Evolutionary conservation across 2,329 filamentous ascomycete species (phyloP).

Genomic region (Fusarium drepaniforme): DNA sequence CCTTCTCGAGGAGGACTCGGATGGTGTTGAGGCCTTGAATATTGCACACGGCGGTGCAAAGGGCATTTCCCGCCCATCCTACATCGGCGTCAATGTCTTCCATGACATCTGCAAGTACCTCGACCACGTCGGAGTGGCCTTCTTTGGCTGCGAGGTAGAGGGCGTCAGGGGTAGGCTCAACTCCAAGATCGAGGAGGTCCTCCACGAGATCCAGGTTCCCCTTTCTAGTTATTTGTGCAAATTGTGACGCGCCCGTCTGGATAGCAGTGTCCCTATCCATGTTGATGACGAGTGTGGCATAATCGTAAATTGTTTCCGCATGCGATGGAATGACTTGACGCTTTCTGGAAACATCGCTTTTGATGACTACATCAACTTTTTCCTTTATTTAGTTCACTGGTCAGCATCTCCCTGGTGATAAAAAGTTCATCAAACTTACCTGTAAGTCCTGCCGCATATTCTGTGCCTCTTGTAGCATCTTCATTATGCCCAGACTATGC

Average conservation of each 20-base stretch:
- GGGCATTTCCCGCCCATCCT: neutral
- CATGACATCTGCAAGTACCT: neutral
- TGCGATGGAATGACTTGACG: neutral
- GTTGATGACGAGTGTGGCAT: neutral
- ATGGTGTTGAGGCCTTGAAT: neutral
- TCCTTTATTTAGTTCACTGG: neutral
- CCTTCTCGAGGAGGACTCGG: neutral
- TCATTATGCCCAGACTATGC: neutral
- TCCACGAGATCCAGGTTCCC: neutral
- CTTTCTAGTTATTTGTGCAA: neutral
- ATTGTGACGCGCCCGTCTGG: neutral
- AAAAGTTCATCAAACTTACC: neutral
- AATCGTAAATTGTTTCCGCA: neutral
- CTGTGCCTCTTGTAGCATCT: neutral
- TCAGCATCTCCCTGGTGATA: neutral
- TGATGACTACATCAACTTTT: neutral
- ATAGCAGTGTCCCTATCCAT: neutral
- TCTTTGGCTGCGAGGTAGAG: neutral
- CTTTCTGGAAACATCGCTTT: neutral
- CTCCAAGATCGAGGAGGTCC: neutral
- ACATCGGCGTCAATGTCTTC: neutral
- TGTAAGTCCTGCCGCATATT: neutral
- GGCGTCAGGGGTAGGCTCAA: neutral
- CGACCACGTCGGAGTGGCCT: neutral
- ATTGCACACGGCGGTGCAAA: neutral